Conservation (phyloP, 1,139 yeast species). For the Sugiyamaella pinicola region DNA sequence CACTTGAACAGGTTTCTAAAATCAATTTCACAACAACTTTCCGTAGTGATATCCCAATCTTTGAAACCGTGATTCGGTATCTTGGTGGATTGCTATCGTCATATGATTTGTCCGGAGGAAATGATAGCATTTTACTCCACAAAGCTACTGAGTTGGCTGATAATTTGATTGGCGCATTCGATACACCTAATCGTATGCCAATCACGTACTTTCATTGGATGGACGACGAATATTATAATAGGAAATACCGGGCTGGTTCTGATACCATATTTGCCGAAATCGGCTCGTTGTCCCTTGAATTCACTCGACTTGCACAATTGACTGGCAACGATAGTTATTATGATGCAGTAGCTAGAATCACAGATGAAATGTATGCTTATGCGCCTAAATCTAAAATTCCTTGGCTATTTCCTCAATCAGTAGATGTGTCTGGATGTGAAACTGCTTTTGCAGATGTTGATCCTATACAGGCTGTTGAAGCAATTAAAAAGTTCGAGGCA, state of each 20-base stretch:
- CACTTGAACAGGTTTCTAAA: conserved; percentile 52
- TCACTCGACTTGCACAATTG: conserved; percentile 65
- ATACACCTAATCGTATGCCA: conserved; percentile 71
- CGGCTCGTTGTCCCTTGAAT: conserved; percentile 69
- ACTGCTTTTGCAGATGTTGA: not conserved
- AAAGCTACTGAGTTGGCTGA: conserved; percentile 68
- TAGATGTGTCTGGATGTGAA: conserved; percentile 57
- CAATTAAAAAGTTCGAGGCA: not conserved
- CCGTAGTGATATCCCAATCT: conserved; percentile 57
- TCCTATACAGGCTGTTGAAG: not conserved
- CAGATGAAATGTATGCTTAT: conserved; percentile 45
- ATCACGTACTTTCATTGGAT: conserved; percentile 62
- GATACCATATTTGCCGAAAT: conserved; percentile 62
- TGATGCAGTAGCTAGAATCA: conserved; percentile 52
- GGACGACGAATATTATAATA: conserved; percentile 45
- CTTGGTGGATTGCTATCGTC: conserved; percentile 75
- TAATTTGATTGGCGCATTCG: conserved; percentile 66
- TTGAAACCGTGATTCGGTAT: conserved; percentile 70
- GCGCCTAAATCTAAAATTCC: conserved; percentile 40
- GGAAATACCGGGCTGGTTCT: conserved; percentile 37
- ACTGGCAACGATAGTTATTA: conserved; percentile 58
- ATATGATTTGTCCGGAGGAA: conserved; percentile 62
- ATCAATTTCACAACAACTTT: conserved; percentile 55
- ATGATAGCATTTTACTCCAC: conserved; percentile 50
- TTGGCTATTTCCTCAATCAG: conserved; percentile 48